Evolutionary conservation across 306 rosid species (phyloP).

Genomic region (Prunus mume): DNA sequence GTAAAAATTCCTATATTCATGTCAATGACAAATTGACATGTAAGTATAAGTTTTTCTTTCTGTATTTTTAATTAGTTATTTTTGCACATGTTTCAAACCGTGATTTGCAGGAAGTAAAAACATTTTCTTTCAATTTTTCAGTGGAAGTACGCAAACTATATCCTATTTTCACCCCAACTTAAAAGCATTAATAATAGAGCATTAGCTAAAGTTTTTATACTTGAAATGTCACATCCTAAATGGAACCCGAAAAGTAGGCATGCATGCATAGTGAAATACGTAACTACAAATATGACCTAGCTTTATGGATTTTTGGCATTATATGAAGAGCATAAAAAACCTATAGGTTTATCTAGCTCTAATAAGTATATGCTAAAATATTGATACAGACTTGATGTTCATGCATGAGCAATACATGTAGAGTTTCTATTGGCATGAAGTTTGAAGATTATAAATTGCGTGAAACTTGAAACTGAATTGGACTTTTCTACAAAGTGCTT

Average conservation of each 20-base stretch:
- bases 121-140: no score
- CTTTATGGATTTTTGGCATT: neutral
- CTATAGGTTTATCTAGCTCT: constrained; percentile 9
- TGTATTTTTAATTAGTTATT: no score
- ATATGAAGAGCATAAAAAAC: constrained; percentile 25
- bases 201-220: neutral
- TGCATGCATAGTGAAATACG: neutral
- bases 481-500: constrained; percentile 22
- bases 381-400: constrained; percentile 14
- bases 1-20: no score
- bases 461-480: constrained; percentile 7
- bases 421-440: constrained; percentile 13
- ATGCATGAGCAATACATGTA: constrained; percentile 1
- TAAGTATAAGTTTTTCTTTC: no score
- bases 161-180: neutral
- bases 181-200: neutral
- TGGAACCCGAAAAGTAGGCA: neutral
- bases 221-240: neutral
- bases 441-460: neutral
- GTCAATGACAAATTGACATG: no score
- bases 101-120: rapidly evolving
- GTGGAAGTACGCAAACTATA: no score
- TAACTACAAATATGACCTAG: neutral
- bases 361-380: constrained; percentile 16
- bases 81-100: no score